Base-by-base conservation (phyloP, 2,329 filamentous ascomycete genomes). In the Macrophomina phaseolina region DNA sequence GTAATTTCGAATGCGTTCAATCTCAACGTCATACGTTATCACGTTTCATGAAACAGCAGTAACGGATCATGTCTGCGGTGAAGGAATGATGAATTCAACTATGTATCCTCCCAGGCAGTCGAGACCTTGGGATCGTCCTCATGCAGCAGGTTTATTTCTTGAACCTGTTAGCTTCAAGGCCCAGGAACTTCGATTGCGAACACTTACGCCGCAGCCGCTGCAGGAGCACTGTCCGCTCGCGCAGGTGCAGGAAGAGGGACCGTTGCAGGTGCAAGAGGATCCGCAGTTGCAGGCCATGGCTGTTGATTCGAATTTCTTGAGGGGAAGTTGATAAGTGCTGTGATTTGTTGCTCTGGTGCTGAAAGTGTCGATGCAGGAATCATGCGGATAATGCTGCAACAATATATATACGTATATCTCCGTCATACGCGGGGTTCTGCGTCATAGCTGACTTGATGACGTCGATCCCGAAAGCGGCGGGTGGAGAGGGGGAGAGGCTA, bases 211-310 rank as follows among this genome's bases (percentile, higher is more conserved):
- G 45, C 58, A 61, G 58, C 58, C 30, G 32, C 42, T 49, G 58
- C 58, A 61, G 30, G 58, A 48, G 58, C 58, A 61, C n/a, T 28
- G 16, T 48, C 58, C 58, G 30, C 42, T 36, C 8, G 42, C n/a
- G 28, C 58, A 61, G 32, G 42, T 61, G 58, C 42, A 61, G 42
- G 42, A 23, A 16, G 9, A 9, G 11, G 58, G 58, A 3, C 58
- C 58, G 58, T 49, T 61, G 45, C 58, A 61, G 58, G 40, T 12
- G 42, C 58, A 61, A 48, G 58, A 36, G 16, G 58, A 61, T 7
- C 58, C 58, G 32, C 58, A 61, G 58, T 38, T 61, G 58, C 58
- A 61, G 38, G 28, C 58, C 58, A 61, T 61, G 58, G 32, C 48
- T 18, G 14, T 48, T 36, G 56, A 4, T 61, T 12, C 4, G 30